Evolutionary conservation across 2,329 filamentous ascomycete genomes (phyloP).

Genomic region (Aspergillus sp.): DNA sequence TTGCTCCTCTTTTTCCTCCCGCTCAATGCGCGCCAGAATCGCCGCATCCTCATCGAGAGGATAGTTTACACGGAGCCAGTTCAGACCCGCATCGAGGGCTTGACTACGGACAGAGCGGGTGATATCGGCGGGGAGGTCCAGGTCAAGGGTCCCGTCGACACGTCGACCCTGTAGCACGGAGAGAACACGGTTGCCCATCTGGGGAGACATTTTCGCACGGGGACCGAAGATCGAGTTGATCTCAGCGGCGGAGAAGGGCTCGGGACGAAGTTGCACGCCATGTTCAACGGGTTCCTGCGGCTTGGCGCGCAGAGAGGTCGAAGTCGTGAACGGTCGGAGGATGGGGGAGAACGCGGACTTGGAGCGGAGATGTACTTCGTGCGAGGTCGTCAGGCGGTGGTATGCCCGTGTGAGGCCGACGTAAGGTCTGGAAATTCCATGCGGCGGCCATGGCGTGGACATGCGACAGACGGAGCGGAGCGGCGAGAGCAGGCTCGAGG

Average conservation of each 20-base stretch:
- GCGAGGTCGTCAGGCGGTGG: background rate
- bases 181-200: slow-evolving; percentile 37
- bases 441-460: slow-evolving; percentile 18
- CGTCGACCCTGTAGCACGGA: slow-evolving; percentile 44
- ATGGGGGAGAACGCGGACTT: background rate
- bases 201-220: slow-evolving; percentile 22
- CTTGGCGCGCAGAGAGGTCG: slow-evolving; percentile 15
- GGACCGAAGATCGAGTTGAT: slow-evolving; percentile 36
- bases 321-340: slow-evolving; percentile 18
- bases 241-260: slow-evolving; percentile 31
- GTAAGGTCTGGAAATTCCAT: slow-evolving; percentile 14
- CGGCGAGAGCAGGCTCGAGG: slow-evolving; percentile 21
- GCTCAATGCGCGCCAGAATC: slow-evolving; percentile 44
- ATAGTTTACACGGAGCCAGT: slow-evolving; percentile 42
- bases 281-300: slow-evolving; percentile 19
- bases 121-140: slow-evolving; percentile 41
- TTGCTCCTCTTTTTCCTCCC: slow-evolving; percentile 38
- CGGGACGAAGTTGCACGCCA: slow-evolving; percentile 25
- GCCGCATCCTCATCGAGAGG: slow-evolving; percentile 49
- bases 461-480: slow-evolving; percentile 20
- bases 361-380: background rate
- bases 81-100: slow-evolving; percentile 35
- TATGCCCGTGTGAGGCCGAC: slow-evolving; percentile 9
- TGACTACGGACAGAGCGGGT: slow-evolving; percentile 28
- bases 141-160: slow-evolving; percentile 44